These are phyloP conservation scores for Viola odorata DNA, from an alignment of 345 rosid species.

Conservation along the genomic window DNA sequence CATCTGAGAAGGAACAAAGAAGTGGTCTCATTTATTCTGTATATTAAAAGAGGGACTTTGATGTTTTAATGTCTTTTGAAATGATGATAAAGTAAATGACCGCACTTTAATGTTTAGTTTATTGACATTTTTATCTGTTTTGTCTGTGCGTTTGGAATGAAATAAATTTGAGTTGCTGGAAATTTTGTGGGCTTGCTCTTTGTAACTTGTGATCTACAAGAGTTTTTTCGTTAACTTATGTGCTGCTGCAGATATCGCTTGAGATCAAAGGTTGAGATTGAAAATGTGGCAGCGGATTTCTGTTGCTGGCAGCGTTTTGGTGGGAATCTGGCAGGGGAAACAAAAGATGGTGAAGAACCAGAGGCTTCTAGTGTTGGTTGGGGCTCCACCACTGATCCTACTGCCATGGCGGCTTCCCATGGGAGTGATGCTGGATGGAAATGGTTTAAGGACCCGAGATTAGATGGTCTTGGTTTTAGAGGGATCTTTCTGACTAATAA, in stretches of 20 bases:
- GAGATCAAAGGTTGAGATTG: conserved; percentile 88
- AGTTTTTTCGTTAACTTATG: background rate
- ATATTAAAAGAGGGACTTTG: no score
- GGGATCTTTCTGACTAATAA: conserved; percentile 57
- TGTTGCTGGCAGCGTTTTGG: conserved; percentile 84
- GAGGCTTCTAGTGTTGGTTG: conserved; percentile 67
- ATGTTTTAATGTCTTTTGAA: no score
- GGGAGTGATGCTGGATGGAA: conserved; percentile 61
- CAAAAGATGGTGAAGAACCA: conserved; percentile 42
- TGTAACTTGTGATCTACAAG: background rate
- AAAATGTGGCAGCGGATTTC: conserved; percentile 59
- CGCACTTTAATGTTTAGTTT: no score
- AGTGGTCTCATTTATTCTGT: no score
- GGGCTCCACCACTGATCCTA: conserved; percentile 50
- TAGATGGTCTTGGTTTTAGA: conserved; percentile 73
- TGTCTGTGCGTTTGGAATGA: background rate
- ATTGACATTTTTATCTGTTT: background rate
- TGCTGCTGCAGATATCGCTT: conserved; percentile 55
- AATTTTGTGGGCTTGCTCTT: background rate
- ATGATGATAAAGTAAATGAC: no score
- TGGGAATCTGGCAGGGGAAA: conserved; percentile 30
- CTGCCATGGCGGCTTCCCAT: conserved; percentile 50
- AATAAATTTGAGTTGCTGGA: no score
- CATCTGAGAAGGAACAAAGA: no score
- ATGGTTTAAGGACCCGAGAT: conserved; percentile 89